These are phyloP conservation scores for Paracoccidioides brasiliensis DNA, from an alignment of 2,329 filamentous ascomycete species.

Conservation along the genomic window DNA sequence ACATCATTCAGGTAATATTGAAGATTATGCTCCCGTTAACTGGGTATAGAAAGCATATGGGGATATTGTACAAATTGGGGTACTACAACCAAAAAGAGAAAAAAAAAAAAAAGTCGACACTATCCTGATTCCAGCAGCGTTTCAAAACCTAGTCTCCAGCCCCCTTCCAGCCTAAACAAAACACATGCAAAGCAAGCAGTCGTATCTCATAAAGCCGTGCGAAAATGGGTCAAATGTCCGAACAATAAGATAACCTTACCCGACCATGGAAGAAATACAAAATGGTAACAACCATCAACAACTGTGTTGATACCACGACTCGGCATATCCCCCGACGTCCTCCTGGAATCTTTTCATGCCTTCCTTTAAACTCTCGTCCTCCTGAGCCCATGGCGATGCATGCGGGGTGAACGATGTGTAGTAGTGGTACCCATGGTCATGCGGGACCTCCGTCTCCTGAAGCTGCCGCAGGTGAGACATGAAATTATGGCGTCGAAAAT, in stretches of 20 bases:
- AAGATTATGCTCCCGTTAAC: too few relatives aligned
- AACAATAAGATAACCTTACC: neutral
- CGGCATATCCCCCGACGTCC: neutral
- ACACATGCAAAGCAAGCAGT: neutral
- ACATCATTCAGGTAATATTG: too few relatives aligned
- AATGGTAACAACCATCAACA: neutral
- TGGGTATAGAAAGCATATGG: too few relatives aligned
- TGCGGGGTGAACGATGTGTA: neutral
- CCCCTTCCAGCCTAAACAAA: neutral
- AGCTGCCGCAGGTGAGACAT: constrained; percentile 43
- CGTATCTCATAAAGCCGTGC: neutral
- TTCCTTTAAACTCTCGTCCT: neutral
- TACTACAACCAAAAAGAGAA: too few relatives aligned
- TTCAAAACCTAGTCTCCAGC: neutral
- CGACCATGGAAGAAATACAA: too few relatives aligned
- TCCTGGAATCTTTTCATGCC: neutral
- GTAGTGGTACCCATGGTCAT: neutral
- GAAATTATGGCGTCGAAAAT: constrained; percentile 54
- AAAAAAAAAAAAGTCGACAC: too few relatives aligned
- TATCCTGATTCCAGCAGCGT: neutral
- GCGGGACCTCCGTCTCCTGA: constrained; percentile 16
- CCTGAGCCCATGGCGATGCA: neutral
- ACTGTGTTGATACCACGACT: too few relatives aligned
- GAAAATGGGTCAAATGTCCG: neutral
- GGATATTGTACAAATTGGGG: too few relatives aligned